Evolutionary conservation across 306 rosid species (phyloP).

Genomic region (Vigna hirtella): DNA sequence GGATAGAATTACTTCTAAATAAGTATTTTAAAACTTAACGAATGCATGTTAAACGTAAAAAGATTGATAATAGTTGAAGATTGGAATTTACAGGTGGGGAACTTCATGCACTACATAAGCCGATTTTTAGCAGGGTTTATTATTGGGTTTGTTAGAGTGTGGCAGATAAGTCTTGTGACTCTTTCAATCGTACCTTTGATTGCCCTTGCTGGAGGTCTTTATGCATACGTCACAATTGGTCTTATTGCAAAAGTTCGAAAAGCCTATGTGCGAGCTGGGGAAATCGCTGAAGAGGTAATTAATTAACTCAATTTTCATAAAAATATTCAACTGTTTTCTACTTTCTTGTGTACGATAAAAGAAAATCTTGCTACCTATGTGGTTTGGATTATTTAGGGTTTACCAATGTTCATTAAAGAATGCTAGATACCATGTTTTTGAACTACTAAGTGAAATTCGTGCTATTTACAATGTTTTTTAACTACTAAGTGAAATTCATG

Average conservation of each 20-base stretch:
- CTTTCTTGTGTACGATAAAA: not conserved
- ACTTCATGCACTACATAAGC: conserved; percentile 93
- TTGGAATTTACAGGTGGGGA: conserved; percentile 73
- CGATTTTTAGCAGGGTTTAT: conserved; percentile 76
- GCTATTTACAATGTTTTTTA: not conserved
- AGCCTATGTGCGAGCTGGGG: conserved; percentile 91
- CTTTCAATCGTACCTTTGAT: conserved; percentile 90
- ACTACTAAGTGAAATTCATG: not conserved
- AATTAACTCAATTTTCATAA: not conserved
- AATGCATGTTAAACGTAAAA: not conserved
- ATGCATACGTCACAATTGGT: conserved; percentile 85
- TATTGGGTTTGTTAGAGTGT: conserved; percentile 86
- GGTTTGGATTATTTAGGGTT: not conserved
- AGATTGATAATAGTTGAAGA: not conserved
- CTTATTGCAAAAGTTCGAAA: conserved; percentile 80
- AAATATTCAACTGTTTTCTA: not conserved
- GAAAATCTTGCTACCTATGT: not conserved
- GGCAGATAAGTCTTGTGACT: conserved; percentile 95
- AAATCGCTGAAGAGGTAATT: conserved; percentile 93
- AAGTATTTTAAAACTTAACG: no score
- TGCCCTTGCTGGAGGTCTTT: conserved; percentile 93
- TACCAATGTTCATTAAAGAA: not conserved
- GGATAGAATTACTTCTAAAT: no score
- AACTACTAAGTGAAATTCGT: not conserved
- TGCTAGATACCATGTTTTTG: not conserved